Conservation (phyloP, 2,329 filamentous ascomycete genomes). For the Dendrostoma leiphaemia region DNA sequence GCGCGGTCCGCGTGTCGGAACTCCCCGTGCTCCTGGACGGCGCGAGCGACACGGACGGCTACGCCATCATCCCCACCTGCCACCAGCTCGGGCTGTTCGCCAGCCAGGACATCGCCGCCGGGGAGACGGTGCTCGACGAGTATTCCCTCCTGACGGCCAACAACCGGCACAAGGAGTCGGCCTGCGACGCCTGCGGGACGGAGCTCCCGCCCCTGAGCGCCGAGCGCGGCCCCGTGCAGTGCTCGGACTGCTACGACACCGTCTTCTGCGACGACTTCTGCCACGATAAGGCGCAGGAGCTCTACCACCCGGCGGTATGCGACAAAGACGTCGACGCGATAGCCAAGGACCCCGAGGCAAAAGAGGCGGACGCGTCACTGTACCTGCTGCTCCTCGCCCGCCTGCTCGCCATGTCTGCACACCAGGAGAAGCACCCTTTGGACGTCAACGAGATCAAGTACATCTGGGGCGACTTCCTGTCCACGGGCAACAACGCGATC, state of each 20-base stretch:
- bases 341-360: conserved; percentile 60
- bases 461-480: conserved; percentile 67
- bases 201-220: conserved; percentile 61
- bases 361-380: conserved; percentile 58
- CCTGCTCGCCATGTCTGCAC: conserved; percentile 60
- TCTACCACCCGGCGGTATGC: conserved; percentile 65
- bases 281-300: conserved; percentile 53
- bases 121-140: conserved; percentile 76
- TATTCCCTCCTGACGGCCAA: conserved; percentile 86
- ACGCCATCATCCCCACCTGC: conserved; percentile 56
- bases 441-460: conserved; percentile 65
- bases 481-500: conserved; percentile 50
- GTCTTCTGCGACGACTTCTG: conserved; percentile 65
- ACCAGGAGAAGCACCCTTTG: conserved; percentile 60
- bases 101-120: conserved; percentile 72
- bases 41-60: conserved; percentile 47
- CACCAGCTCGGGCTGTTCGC: conserved; percentile 90
- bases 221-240: conserved; percentile 49
- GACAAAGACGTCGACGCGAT: conserved; percentile 65
- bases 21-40: conserved; percentile 68
- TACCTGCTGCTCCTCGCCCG: conserved; percentile 63
- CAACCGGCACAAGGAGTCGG: conserved; percentile 78
- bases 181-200: conserved; percentile 86
- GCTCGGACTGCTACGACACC: conserved; percentile 61
- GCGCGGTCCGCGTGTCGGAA: conserved; percentile 72